phyloP scores from a whole-genome alignment of 345 rosid species.

The Eucalyptus melliodora region DNA sequence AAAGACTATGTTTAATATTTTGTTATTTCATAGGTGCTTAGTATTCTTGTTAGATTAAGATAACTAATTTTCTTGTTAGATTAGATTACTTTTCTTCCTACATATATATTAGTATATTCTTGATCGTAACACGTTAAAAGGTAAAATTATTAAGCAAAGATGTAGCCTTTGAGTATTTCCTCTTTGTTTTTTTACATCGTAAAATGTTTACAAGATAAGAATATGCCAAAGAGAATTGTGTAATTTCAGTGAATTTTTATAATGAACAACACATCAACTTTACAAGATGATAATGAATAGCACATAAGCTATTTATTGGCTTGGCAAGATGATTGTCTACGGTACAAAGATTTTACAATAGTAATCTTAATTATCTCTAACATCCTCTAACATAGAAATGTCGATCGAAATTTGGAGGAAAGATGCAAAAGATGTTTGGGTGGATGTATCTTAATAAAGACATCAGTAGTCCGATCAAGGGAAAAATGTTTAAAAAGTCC shows the following conservation, averaged over 20 bases:
- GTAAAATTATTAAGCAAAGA: neutral
- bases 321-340: neutral
- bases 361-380: neutral
- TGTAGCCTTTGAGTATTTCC: neutral
- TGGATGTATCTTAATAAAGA: neutral
- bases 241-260: neutral
- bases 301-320: neutral
- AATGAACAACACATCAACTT: neutral
- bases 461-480: no score
- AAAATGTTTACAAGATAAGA: neutral
- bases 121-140: neutral
- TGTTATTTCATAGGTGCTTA: neutral
- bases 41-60: neutral
- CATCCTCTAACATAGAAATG: neutral
- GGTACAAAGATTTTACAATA: neutral
- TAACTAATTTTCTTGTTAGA: neutral
- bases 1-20: no score
- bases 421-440: no score
- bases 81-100: neutral
- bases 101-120: neutral
- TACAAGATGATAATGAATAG: neutral
- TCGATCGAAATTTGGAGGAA: neutral
- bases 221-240: neutral
- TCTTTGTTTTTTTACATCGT: neutral
- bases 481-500: no score